These are phyloP conservation scores for Hebeloma cylindrosporum DNA, from an alignment of 768 basidiomycete species.

Conservation along the genomic window DNA sequence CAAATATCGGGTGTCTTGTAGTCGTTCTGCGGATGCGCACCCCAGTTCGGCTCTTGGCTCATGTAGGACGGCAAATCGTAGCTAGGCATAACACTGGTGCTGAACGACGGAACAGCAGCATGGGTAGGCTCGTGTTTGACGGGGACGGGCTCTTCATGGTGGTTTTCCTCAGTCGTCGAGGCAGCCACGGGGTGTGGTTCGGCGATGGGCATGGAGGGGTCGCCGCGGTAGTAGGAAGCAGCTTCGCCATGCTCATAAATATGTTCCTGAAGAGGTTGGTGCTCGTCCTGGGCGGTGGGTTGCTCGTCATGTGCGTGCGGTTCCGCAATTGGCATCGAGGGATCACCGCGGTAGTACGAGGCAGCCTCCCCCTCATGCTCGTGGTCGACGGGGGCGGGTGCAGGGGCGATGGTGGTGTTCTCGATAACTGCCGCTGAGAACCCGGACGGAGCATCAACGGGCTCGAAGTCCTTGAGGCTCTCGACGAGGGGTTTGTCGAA, in stretches of 20 bases:
- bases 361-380: not conserved
- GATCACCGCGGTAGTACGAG: too few relatives aligned
- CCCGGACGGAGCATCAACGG: conserved; percentile 4
- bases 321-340: not conserved
- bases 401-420: not conserved
- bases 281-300: not conserved
- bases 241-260: conserved; percentile 7
- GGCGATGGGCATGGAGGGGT: conserved; percentile 10
- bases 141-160: conserved; percentile 1
- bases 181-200: conserved; percentile 5
- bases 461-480: conserved; percentile 21
- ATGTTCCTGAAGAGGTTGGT: not conserved
- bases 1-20: conserved; percentile 5
- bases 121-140: not conserved
- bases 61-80: conserved; percentile 13
- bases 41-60: conserved; percentile 17
- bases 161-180: not conserved
- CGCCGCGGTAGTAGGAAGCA: conserved; percentile 12
- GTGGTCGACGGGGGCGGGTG: not conserved
- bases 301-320: not conserved
- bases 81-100: conserved; percentile 16
- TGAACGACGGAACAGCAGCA: conserved; percentile 6
- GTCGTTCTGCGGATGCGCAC: conserved; percentile 5
- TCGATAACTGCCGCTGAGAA: conserved; percentile 22
- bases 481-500: conserved; percentile 29